Evolutionary conservation across 208 protist genomes (phyloP).

Genomic region (Phytomonas francai): DNA sequence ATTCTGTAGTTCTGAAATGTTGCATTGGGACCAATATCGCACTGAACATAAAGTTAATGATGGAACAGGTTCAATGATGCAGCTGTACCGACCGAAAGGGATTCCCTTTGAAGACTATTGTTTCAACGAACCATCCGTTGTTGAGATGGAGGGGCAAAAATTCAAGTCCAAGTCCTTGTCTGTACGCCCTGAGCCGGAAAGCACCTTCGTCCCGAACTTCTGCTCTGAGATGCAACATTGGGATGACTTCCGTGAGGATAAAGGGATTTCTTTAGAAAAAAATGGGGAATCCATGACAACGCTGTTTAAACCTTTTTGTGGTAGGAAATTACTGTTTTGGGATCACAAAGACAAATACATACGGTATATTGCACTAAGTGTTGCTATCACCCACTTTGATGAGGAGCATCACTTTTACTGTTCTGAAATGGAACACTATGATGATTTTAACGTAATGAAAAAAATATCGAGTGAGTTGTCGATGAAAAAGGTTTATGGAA

Average conservation of each 20-base stretch:
- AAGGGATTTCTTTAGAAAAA: slow-evolving; percentile 13
- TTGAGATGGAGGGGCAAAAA: slow-evolving; percentile 9
- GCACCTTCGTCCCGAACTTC: slow-evolving; percentile 23
- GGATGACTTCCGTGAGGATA: slow-evolving; percentile 41
- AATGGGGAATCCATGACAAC: slow-evolving; percentile 16
- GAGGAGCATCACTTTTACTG: slow-evolving; percentile 25
- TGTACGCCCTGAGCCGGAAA: slow-evolving; percentile 11
- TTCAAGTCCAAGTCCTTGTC: slow-evolving; percentile 15
- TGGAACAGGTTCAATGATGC: slow-evolving; percentile 34
- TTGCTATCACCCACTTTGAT: slow-evolving; percentile 14
- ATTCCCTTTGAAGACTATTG: not conserved
- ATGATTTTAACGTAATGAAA: slow-evolving; percentile 14
- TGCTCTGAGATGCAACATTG: slow-evolving; percentile 72
- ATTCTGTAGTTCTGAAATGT: slow-evolving; percentile 51
- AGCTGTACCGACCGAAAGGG: slow-evolving; percentile 17
- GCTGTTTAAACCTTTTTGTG: slow-evolving; percentile 18
- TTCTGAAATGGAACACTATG: slow-evolving; percentile 50
- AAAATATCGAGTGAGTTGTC: not conserved
- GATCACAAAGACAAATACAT: slow-evolving; percentile 18
- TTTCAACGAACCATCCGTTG: not conserved
- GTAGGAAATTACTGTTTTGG: slow-evolving; percentile 13
- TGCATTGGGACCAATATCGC: slow-evolving; percentile 75
- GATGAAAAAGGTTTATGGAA: slow-evolving; percentile 2
- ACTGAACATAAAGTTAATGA: slow-evolving; percentile 27
- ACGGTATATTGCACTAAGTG: slow-evolving; percentile 15